Conservation (phyloP, 208 protist species). For the Naegleria fowleri region DNA sequence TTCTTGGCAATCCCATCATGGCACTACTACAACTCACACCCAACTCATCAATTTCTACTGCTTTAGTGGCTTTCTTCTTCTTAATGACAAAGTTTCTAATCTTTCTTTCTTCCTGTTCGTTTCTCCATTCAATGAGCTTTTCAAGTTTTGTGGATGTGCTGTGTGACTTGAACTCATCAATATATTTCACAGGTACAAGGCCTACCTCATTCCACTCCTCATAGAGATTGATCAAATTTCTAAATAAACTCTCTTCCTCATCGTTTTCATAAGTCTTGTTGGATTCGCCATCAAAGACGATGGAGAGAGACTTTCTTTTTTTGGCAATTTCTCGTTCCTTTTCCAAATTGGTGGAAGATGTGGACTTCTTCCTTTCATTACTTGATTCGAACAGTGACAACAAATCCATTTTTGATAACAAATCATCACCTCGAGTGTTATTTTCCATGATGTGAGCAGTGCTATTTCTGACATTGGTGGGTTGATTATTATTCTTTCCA, state of each 20-base stretch:
- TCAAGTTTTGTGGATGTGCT: background rate
- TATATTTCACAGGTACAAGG: background rate
- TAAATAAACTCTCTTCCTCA: background rate
- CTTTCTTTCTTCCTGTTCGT: slow-evolving; percentile 14
- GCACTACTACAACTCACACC: background rate
- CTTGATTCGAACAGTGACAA: background rate
- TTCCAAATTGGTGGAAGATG: background rate
- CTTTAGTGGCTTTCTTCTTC: background rate
- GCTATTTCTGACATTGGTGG: background rate
- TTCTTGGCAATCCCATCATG: background rate
- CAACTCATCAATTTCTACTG: background rate
- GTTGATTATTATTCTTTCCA: background rate
- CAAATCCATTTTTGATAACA: background rate
- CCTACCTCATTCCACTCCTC: background rate
- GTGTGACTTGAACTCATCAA: background rate
- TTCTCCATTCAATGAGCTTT: background rate
- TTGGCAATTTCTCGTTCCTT: background rate
- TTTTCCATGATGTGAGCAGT: background rate
- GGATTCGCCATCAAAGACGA: background rate
- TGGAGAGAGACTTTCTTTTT: background rate
- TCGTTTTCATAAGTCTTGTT: background rate
- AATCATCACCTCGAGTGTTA: background rate
- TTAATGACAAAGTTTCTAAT: slow-evolving; percentile 6
- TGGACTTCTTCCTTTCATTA: background rate
- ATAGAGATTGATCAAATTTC: background rate